These are phyloP conservation scores for Fraxinus dipetala DNA, from an alignment of 305 asterid genomes.

Conservation along the genomic window DNA sequence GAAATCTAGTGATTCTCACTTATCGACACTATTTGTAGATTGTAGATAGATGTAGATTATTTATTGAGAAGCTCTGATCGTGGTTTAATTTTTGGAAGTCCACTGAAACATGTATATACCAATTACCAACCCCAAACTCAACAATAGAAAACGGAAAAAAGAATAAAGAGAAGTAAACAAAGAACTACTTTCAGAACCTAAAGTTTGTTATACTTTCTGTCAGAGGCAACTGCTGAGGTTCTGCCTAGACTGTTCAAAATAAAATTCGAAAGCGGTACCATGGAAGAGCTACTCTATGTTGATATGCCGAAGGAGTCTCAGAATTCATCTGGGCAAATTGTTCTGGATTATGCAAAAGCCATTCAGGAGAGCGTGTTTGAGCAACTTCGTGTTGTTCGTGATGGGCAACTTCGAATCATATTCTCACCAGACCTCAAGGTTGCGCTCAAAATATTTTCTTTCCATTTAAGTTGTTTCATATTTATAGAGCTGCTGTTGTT, in stretches of 20 bases:
- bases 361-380: conserved; percentile 81
- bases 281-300: conserved; percentile 68
- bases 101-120: conserved; percentile 9
- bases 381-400: conserved; percentile 77
- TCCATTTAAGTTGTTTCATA: conserved; percentile 7
- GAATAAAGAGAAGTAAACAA: neutral
- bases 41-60: neutral
- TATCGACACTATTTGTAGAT: neutral
- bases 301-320: conserved; percentile 87
- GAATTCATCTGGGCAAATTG: conserved; percentile 68
- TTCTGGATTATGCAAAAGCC: conserved; percentile 76
- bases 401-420: conserved; percentile 75
- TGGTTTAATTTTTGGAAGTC: conserved; percentile 12
- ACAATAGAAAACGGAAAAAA: conserved; percentile 1
- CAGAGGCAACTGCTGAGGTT: conserved; percentile 83
- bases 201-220: conserved; percentile 17
- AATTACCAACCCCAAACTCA: conserved; percentile 10
- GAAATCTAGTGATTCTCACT: neutral
- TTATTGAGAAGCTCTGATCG: conserved; percentile 7
- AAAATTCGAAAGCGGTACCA: conserved; percentile 74
- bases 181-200: conserved; percentile 19
- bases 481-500: conserved; percentile 17
- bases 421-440: conserved; percentile 87
- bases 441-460: conserved; percentile 1
- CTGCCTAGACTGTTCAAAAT: conserved; percentile 79